phyloP scores from a whole-genome alignment of 768 basidiomycete species.

The Mycena maculata region DNA sequence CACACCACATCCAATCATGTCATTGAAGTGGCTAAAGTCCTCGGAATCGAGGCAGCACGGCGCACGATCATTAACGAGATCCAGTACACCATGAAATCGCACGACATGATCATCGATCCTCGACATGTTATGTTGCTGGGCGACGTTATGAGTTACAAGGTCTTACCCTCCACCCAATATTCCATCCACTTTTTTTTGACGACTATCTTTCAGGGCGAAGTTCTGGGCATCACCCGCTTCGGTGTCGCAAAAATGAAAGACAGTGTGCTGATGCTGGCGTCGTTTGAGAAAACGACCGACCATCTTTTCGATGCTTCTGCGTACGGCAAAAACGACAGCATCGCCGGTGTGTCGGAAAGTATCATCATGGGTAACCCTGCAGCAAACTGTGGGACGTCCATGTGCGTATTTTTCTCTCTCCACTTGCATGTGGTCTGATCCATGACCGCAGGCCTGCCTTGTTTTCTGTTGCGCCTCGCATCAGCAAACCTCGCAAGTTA shows the following conservation, averaged over 20 bases:
- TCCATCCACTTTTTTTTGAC: background rate
- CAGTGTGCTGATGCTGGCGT: conserved; percentile 97
- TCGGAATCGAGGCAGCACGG: conserved; percentile 98
- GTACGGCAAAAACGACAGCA: conserved; percentile 93
- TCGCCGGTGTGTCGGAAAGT: conserved; percentile 97
- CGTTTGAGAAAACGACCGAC: conserved; percentile 99
- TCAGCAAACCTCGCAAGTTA: conserved; percentile 62
- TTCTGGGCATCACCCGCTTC: conserved; percentile 97
- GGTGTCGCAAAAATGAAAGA: conserved; percentile 99
- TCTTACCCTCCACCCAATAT: conserved; percentile 38
- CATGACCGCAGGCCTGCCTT: conserved; percentile 58
- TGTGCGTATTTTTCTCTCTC: conserved; percentile 61
- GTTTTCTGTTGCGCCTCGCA: conserved; percentile 54
- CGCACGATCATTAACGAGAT: conserved; percentile 96
- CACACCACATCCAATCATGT: conserved; percentile 96
- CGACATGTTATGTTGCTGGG: conserved; percentile 98
- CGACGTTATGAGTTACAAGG: conserved; percentile 99
- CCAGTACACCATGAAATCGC: conserved; percentile 95
- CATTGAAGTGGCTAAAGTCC: conserved; percentile 92
- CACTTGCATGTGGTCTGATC: conserved; percentile 9
- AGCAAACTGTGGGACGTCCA: conserved; percentile 92
- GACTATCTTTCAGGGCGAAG: conserved; percentile 77
- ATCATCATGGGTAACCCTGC: conserved; percentile 99
- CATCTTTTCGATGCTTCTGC: conserved; percentile 98
- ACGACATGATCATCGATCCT: conserved; percentile 98